Evolutionary conservation across 768 basidiomycete genomes (phyloP).

Genomic region (Bullera alba): DNA sequence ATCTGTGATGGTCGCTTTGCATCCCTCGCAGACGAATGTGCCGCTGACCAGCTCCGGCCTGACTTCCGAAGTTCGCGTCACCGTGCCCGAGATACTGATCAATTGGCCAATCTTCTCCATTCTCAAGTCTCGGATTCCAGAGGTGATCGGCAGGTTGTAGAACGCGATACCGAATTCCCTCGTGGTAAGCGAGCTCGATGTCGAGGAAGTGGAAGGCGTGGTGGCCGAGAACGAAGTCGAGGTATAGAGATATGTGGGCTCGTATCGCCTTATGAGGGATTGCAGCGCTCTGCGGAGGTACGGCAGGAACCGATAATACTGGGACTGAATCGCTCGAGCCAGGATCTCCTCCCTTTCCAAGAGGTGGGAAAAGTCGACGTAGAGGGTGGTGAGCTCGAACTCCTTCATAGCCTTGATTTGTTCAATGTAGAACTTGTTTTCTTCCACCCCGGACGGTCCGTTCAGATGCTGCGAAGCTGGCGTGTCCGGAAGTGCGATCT

Average conservation of each 20-base stretch:
- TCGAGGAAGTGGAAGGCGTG: conserved; percentile 54
- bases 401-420: conserved; percentile 94
- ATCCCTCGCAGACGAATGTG: conserved; percentile 86
- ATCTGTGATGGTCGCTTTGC: conserved; percentile 76
- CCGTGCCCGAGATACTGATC: conserved; percentile 92
- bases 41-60: conserved; percentile 89
- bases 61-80: conserved; percentile 95
- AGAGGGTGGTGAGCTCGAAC: conserved; percentile 88
- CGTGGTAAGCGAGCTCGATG: conserved; percentile 71
- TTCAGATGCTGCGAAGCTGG: conserved; percentile 55
- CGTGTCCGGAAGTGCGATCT: conserved; percentile 68
- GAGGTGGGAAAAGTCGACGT: conserved; percentile 89
- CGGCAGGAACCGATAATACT: conserved; percentile 94
- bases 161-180: conserved; percentile 94
- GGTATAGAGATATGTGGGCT: conserved; percentile 89
- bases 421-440: conserved; percentile 71
- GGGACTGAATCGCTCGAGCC: conserved; percentile 83
- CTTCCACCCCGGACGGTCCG: conserved; percentile 48
- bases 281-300: conserved; percentile 86
- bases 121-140: conserved; percentile 85
- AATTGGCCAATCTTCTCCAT: conserved; percentile 91
- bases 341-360: conserved; percentile 85
- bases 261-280: conserved; percentile 79
- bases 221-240: conserved; percentile 68
- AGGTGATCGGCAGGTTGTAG: conserved; percentile 86